A percentile compares a stretch with the other conserved stretches of the same genome.
phyloP scores from a whole-genome alignment of 2,329 filamentous ascomycete species.

The Fusarium goolgardi region DNA sequence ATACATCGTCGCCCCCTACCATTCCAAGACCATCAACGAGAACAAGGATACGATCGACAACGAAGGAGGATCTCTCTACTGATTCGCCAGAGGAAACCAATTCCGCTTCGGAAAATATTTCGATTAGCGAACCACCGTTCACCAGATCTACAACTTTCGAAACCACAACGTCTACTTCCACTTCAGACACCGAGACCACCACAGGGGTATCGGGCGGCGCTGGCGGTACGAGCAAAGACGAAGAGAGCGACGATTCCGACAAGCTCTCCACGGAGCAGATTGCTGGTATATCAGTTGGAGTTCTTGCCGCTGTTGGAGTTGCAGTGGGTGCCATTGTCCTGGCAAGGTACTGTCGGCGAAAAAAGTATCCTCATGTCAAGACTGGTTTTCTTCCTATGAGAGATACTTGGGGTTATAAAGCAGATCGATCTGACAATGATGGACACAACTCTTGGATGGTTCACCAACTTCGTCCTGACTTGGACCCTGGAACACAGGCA shows the following conservation, averaged over 20 bases:
- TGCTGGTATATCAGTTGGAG: constrained; percentile 68
- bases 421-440: constrained; percentile 45
- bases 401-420: constrained; percentile 53
- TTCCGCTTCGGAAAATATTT: constrained; percentile 12
- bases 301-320: constrained; percentile 61
- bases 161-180: constrained; percentile 21
- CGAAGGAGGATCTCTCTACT: constrained; percentile 6
- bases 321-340: constrained; percentile 61
- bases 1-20: constrained; percentile 43
- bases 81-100: constrained; percentile 1
- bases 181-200: constrained; percentile 29
- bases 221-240: constrained; percentile 25
- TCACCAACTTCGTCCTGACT: constrained; percentile 39
- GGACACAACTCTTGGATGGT: constrained; percentile 47
- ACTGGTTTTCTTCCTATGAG: constrained; percentile 54
- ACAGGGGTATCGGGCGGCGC: constrained; percentile 33
- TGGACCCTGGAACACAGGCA: constrained; percentile 36
- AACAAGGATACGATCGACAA: constrained; percentile 17
- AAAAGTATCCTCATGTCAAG: constrained; percentile 53
- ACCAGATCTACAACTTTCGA: constrained; percentile 12
- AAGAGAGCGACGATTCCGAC: constrained; percentile 22
- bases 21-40: constrained; percentile 28
- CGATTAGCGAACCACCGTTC: constrained; percentile 30
- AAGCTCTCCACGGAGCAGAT: constrained; percentile 59
- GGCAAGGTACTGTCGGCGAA: constrained; percentile 56